phyloP scores from a whole-genome alignment of 73 alveolate genomes.

The Blepharisma japonicum region DNA sequence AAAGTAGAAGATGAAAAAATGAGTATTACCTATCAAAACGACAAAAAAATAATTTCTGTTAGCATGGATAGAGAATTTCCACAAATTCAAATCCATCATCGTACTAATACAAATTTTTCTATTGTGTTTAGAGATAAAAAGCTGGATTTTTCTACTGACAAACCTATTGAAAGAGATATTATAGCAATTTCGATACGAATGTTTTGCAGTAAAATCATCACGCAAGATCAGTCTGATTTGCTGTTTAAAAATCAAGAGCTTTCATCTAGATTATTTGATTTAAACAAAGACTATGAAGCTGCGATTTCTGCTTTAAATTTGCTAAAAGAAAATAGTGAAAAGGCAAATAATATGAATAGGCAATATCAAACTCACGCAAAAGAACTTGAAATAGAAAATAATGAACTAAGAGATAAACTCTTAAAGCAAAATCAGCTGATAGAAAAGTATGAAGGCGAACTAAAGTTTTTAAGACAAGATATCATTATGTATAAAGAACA shows the following conservation, averaged over 20 bases:
- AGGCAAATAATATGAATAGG: not conserved
- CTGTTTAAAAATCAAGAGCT: conserved; percentile 17
- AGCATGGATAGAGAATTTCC: too few species aligned
- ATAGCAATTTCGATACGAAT: not conserved
- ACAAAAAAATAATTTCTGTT: too few species aligned
- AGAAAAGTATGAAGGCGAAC: not conserved
- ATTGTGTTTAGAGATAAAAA: not conserved
- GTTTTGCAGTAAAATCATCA: not conserved
- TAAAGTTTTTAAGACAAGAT: not conserved
- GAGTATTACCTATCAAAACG: too few species aligned
- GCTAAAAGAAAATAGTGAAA: not conserved
- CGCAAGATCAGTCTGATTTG: not conserved
- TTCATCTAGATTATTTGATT: not conserved
- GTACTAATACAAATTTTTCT: not conserved
- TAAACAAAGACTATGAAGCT: conserved; percentile 1
- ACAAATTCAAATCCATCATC: not conserved
- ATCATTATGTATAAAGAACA: conserved; percentile 15
- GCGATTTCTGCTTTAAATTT: not conserved
- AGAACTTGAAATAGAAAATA: not conserved
- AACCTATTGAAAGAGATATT: conserved; percentile 4
- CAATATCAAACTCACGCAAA: not conserved
- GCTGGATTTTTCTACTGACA: not conserved
- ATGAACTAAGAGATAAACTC: too few species aligned
- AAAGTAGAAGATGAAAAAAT: too few species aligned
- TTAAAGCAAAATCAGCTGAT: not conserved